Evolutionary conservation across 2,329 filamentous ascomycete species (phyloP).

Genomic region (Ascochyta rabiei): DNA sequence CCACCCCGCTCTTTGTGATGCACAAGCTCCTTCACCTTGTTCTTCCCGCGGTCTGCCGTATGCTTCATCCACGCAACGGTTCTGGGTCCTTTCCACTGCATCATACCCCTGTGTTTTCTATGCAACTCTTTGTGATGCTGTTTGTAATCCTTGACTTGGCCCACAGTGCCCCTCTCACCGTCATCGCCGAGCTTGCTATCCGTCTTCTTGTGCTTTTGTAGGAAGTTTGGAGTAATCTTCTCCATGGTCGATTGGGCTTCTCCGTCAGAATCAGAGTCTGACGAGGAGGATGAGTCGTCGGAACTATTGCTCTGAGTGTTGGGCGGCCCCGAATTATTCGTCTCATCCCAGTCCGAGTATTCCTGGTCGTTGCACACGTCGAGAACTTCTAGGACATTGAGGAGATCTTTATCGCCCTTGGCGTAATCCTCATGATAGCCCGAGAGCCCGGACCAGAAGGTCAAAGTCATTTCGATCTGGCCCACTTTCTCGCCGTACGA

Average conservation of each 20-base stretch:
- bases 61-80: slow-evolving; percentile 65
- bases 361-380: slow-evolving; percentile 66
- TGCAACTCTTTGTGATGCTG: slow-evolving; percentile 37
- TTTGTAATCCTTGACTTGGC: slow-evolving; percentile 62
- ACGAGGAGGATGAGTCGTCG: slow-evolving; percentile 40
- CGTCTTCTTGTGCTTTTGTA: slow-evolving; percentile 30
- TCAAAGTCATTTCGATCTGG: slow-evolving; percentile 62
- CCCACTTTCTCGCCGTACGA: slow-evolving; percentile 64
- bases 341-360: slow-evolving; percentile 45
- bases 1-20: slow-evolving; percentile 62
- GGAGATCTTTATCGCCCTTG: slow-evolving; percentile 60
- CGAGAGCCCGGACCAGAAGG: slow-evolving; percentile 67
- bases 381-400: slow-evolving; percentile 68
- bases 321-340: slow-evolving; percentile 13
- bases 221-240: slow-evolving; percentile 33
- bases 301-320: slow-evolving; percentile 28
- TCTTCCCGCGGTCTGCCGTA: slow-evolving; percentile 59
- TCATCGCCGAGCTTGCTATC: slow-evolving; percentile 35
- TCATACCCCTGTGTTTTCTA: slow-evolving; percentile 68
- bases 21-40: slow-evolving; percentile 56
- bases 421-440: slow-evolving; percentile 64
- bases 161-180: slow-evolving; percentile 55
- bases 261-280: slow-evolving; percentile 28
- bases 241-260: slow-evolving; percentile 20
- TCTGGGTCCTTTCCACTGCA: slow-evolving; percentile 72